Base-by-base conservation (phyloP, 2,329 filamentous ascomycete genomes). In the Cladosporium sp. region DNA sequence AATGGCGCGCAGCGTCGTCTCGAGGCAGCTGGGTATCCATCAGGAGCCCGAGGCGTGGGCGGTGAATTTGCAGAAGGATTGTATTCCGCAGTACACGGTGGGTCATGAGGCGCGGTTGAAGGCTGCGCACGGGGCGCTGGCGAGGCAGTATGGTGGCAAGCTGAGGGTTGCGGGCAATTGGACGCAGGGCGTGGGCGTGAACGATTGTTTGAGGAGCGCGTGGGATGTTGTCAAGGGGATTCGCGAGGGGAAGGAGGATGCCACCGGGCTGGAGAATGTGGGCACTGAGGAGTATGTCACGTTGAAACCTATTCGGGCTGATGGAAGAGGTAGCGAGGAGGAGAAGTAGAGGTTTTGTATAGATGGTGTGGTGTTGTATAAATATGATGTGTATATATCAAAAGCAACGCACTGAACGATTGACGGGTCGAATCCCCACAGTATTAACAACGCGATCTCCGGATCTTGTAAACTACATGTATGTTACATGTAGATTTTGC, bases 1-100 rank as follows among this genome's bases (percentile, higher is more conserved):
- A 6, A 90, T 94, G 85, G 92, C 93, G 38, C 86, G 86, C 68
- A 78, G 82, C 1, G 82, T 96, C 7, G 81, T 97, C 1, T 80
- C 85, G 68, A 85, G 92, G 24, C 93, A 98, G 74, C 82, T 98
- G 5, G 84, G 84, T 66, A 92, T 97, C 75, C 83, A 80, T 0
- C 85, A 86, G 26, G 80, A 86, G 30, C 88, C 90, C 0, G 81
- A 83, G 21, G 81, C 88, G n/a, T 85, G 85, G 38, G 81, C 86
- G 66, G 88, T 88, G 18, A 85, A 85, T 65, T 72, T 91, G 54
- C 83, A 88, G 65, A 80, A 81, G 67, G 84, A 95, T 68, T 96
- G 93, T 75, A 95, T 99, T 70, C 94, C 95, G 12, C 95, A 99
- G 79, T 96, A 96, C 77, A 86, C 84, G 0, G 88, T 97, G 1